Percentiles rank a stretch among this genome's conserved stretches.
Evolutionary conservation across 768 basidiomycete genomes (phyloP).

Genomic region (Cantharellus anzutake): DNA sequence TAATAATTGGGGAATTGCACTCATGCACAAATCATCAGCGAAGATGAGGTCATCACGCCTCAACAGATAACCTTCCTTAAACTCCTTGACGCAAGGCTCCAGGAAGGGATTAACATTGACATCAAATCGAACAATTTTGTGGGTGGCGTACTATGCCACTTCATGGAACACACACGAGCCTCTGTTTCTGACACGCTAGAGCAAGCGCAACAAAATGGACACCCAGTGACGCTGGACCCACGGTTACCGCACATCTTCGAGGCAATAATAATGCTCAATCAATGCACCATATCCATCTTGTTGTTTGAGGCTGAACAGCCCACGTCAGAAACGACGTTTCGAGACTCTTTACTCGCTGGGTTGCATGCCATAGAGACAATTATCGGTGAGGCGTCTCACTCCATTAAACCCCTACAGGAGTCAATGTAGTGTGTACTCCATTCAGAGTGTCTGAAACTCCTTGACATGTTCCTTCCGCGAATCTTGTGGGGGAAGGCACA

Average conservation of each 20-base stretch:
- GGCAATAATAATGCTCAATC: slow-evolving; percentile 56
- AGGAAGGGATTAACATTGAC: slow-evolving; percentile 14
- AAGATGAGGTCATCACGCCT: slow-evolving; percentile 56
- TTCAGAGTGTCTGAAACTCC: slow-evolving; percentile 49
- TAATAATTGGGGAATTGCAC: background rate
- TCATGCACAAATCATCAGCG: slow-evolving; percentile 19
- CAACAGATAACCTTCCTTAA: slow-evolving; percentile 80
- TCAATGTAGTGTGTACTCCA: background rate
- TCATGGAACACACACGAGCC: slow-evolving; percentile 37
- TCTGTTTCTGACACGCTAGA: slow-evolving; percentile 27
- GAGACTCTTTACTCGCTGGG: background rate
- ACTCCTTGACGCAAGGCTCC: slow-evolving; percentile 68
- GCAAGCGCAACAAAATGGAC: background rate
- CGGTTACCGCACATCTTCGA: slow-evolving; percentile 61
- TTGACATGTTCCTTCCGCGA: slow-evolving; percentile 69
- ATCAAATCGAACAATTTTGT: slow-evolving; percentile 26
- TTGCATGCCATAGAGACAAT: background rate
- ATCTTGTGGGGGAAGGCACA: slow-evolving; percentile 55
- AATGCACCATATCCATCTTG: slow-evolving; percentile 50
- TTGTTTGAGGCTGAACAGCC: slow-evolving; percentile 24
- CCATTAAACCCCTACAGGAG: background rate
- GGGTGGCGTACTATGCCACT: slow-evolving; percentile 36
- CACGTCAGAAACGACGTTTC: background rate
- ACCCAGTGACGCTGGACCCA: slow-evolving; percentile 23
- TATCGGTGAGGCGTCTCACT: background rate